Conservation (phyloP, 495 filamentous ascomycete genomes). For the Xylaria grammica region DNA sequence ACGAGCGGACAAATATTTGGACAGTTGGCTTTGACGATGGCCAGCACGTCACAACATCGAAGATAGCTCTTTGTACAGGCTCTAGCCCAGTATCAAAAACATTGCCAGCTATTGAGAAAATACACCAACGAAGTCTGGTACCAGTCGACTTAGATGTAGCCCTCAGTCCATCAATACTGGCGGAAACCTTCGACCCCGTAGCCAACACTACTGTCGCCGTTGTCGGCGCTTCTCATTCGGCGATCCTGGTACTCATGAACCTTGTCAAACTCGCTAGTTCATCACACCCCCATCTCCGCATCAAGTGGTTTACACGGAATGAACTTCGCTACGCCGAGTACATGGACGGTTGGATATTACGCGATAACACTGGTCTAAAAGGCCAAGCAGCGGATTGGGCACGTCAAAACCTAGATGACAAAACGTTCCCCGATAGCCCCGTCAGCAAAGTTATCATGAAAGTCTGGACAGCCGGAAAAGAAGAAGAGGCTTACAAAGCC, state of each 20-base stretch:
- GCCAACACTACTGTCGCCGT: conserved; percentile 53
- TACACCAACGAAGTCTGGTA: conserved; percentile 34
- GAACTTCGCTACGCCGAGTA: conserved; percentile 64
- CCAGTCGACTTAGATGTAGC: conserved; percentile 60
- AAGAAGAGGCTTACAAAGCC: conserved; percentile 47
- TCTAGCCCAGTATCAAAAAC: conserved; percentile 50
- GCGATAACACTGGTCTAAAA: conserved; percentile 68
- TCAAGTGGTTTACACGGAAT: conserved; percentile 67
- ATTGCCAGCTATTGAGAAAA: conserved; percentile 45
- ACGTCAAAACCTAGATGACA: conserved; percentile 59
- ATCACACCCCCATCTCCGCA: conserved; percentile 56
- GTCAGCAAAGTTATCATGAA: conserved; percentile 58
- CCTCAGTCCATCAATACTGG: conserved; percentile 60
- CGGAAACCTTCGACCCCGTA: conserved; percentile 43
- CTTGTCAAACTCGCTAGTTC: conserved; percentile 56
- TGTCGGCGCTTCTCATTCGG: conserved; percentile 66
- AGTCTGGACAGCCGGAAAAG: conserved; percentile 53
- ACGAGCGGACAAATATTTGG: conserved; percentile 47
- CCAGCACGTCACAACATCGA: conserved; percentile 38
- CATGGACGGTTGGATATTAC: conserved; percentile 65
- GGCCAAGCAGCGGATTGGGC: conserved; percentile 65
- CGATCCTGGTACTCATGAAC: conserved; percentile 66
- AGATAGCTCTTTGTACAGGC: conserved; percentile 65
- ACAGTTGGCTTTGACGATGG: conserved; percentile 45
- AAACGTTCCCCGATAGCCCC: conserved; percentile 48